phyloP scores from a whole-genome alignment of 768 basidiomycete species.

The Candolleomyces eurysporus region DNA sequence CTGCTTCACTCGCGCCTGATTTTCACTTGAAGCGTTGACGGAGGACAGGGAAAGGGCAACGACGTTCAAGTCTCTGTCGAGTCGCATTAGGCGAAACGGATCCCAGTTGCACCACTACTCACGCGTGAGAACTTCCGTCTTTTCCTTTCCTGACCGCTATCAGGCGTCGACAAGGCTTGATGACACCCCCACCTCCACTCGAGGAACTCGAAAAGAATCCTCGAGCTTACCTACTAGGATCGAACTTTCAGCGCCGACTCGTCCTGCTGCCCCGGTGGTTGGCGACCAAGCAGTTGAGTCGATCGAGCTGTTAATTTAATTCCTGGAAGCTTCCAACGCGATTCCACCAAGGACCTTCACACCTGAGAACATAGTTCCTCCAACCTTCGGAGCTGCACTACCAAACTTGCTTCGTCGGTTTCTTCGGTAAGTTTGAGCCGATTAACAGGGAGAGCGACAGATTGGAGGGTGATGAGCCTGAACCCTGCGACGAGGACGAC shows the following conservation, averaged over 20 bases:
- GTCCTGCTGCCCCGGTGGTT: too few relatives aligned
- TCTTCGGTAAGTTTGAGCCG: too few relatives aligned
- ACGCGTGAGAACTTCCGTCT: slow-evolving; percentile 15
- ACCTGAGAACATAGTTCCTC: slow-evolving; percentile 60
- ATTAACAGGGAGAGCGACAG: too few relatives aligned
- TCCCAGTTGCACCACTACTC: too few relatives aligned
- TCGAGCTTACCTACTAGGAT: slow-evolving; percentile 20
- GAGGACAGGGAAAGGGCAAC: slow-evolving; percentile 15
- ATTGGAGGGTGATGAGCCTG: slow-evolving; percentile 17
- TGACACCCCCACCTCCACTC: slow-evolving; percentile 24
- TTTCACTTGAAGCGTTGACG: neutral
- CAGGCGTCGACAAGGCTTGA: slow-evolving; percentile 1
- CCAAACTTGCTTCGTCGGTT: slow-evolving; percentile 43
- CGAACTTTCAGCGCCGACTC: neutral
- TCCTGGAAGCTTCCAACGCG: slow-evolving; percentile 52
- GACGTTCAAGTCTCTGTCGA: neutral
- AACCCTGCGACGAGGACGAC: slow-evolving; percentile 6
- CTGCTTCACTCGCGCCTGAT: neutral
- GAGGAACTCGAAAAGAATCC: slow-evolving; percentile 68
- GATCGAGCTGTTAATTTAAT: slow-evolving; percentile 24
- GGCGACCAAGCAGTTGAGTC: too few relatives aligned
- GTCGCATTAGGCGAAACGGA: too few relatives aligned
- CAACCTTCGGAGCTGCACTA: slow-evolving; percentile 54
- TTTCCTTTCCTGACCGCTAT: slow-evolving; percentile 2
- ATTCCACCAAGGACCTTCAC: slow-evolving; percentile 63